Evolutionary conservation across 768 basidiomycete genomes (phyloP).

Genomic region (Jaapia argillacea): DNA sequence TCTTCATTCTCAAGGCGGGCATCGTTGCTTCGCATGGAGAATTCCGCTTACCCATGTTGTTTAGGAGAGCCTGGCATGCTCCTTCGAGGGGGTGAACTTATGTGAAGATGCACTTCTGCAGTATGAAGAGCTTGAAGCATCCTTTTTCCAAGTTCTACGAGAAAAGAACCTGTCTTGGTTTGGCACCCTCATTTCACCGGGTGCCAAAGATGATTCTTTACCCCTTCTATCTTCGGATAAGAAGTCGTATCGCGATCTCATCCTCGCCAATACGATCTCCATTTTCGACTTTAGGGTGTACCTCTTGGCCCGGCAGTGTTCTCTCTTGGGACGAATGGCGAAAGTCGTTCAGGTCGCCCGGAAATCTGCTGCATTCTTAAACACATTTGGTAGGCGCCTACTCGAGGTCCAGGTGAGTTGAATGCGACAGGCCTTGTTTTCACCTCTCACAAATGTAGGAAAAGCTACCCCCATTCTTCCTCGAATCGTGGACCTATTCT

Average conservation of each 20-base stretch:
- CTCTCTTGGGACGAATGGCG: slow-evolving; percentile 59
- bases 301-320: slow-evolving; percentile 79
- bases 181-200: slow-evolving; percentile 67
- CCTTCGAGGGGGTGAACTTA: slow-evolving; percentile 85
- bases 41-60: background rate
- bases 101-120: slow-evolving; percentile 83
- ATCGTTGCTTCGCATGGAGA: background rate
- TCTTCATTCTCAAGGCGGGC: slow-evolving; percentile 89
- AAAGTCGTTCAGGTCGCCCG: slow-evolving; percentile 60
- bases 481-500: slow-evolving; percentile 92
- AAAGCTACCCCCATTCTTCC: slow-evolving; percentile 56
- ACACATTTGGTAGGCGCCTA: slow-evolving; percentile 64
- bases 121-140: slow-evolving; percentile 85
- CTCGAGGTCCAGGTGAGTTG: slow-evolving; percentile 60
- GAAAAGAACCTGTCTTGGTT: slow-evolving; percentile 92
- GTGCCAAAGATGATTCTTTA: slow-evolving; percentile 63
- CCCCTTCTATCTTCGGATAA: slow-evolving; percentile 69
- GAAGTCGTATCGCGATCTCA: slow-evolving; percentile 85
- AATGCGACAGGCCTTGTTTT: slow-evolving; percentile 1
- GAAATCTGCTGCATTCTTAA: slow-evolving; percentile 67
- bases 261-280: slow-evolving; percentile 83
- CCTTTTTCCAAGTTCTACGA: slow-evolving; percentile 64
- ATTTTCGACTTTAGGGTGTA: slow-evolving; percentile 92
- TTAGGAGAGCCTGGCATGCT: slow-evolving; percentile 89
- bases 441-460: slow-evolving; percentile 21